A percentile compares a stretch with the other conserved stretches of the same genome.
Conservation (phyloP, 1,139 yeast species). For the Candida sojae region DNA sequence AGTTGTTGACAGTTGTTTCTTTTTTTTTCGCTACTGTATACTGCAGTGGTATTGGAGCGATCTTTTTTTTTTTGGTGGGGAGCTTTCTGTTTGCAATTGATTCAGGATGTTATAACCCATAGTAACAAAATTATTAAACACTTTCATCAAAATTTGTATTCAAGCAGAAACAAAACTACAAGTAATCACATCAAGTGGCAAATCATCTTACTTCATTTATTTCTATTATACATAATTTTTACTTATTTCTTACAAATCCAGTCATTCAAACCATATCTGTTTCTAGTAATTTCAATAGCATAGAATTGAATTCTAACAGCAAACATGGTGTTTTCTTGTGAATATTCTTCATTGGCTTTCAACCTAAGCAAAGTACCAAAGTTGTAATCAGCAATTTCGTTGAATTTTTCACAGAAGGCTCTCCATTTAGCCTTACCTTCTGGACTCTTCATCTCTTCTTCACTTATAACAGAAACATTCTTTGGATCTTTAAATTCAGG, state of each 20-base stretch:
- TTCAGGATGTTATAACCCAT: too few relatives aligned
- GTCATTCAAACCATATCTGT: slow-evolving; percentile 86
- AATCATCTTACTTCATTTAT: background rate
- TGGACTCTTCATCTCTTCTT: slow-evolving; percentile 79
- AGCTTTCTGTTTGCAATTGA: too few relatives aligned
- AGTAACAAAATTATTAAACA: too few relatives aligned
- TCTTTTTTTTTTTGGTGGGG: background rate
- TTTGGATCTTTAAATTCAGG: slow-evolving; percentile 77
- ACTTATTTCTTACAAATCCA: slow-evolving; percentile 54
- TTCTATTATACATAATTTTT: background rate
- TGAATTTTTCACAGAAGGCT: slow-evolving; percentile 78
- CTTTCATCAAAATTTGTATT: too few relatives aligned
- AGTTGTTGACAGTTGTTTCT: slow-evolving; percentile 1
- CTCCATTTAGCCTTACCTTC: slow-evolving; percentile 92
- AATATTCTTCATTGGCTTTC: slow-evolving; percentile 70
- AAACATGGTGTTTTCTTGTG: slow-evolving; percentile 82
- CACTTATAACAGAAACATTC: slow-evolving; percentile 59
- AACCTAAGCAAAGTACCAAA: slow-evolving; percentile 91
- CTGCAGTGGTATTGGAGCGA: too few relatives aligned
- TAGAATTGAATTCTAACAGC: slow-evolving; percentile 92
- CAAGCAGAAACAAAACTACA: too few relatives aligned
- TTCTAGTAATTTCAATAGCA: slow-evolving; percentile 93
- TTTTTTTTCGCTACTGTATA: background rate
- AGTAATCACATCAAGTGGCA: too few relatives aligned
- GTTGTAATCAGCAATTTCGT: slow-evolving; percentile 85